Evolutionary conservation across 306 rosid genomes (phyloP).

Genomic region (Heteromeles arbutifolia): DNA sequence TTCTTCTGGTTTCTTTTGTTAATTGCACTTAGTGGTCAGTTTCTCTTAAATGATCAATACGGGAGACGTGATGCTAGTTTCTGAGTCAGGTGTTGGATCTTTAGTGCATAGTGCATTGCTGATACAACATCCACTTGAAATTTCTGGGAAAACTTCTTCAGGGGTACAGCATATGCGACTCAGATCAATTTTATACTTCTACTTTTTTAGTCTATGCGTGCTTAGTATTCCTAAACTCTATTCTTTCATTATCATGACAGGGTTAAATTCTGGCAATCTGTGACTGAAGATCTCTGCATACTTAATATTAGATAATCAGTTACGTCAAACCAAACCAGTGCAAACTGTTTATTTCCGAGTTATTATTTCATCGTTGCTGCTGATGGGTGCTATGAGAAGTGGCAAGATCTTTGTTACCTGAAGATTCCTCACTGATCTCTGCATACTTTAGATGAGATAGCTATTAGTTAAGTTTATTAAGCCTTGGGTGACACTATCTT

Average conservation of each 20-base stretch:
- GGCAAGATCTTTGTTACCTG: conserved; percentile 27
- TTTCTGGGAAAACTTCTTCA: conserved; percentile 44
- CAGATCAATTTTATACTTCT: neutral
- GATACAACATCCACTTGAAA: conserved; percentile 55
- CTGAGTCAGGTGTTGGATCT: conserved; percentile 86
- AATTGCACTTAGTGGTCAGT: conserved; percentile 90
- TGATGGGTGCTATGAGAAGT: conserved; percentile 45
- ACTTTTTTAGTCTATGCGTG: neutral
- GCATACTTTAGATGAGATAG: conserved; percentile 47
- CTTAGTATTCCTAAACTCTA: neutral
- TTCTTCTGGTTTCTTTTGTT: conserved; percentile 94
- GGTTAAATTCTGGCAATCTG: conserved; percentile 49
- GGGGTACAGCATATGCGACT: conserved; percentile 42
- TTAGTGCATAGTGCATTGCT: conserved; percentile 75
- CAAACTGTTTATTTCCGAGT: conserved; percentile 30
- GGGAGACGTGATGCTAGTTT: conserved; percentile 71
- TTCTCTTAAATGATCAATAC: conserved; percentile 64
- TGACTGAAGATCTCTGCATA: conserved; percentile 42
- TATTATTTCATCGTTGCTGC: conserved; percentile 29
- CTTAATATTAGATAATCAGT: conserved; percentile 38
- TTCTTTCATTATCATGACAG: conserved; percentile 33
- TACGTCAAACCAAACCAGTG: conserved; percentile 40
- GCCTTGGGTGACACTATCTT: conserved; percentile 35
- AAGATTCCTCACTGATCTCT: conserved; percentile 37
- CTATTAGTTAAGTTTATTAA: conserved; percentile 26